These are phyloP conservation scores for Macrocybe sp. DNA, from an alignment of 1,284 basidiomycete genomes.

Conservation along the genomic window DNA sequence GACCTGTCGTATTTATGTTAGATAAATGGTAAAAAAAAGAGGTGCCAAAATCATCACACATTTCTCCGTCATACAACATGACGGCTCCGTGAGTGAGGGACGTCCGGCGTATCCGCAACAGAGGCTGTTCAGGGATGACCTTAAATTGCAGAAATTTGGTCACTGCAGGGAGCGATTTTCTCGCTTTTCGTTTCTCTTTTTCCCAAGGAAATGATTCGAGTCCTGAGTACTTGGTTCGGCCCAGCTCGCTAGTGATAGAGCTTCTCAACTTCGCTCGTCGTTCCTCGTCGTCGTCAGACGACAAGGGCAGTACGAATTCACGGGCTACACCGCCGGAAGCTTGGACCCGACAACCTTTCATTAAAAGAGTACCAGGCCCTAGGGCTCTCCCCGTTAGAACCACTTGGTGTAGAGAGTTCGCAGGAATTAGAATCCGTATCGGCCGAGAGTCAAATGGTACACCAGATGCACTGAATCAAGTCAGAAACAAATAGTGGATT, in stretches of 20 bases:
- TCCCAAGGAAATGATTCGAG: slow-evolving; percentile 63
- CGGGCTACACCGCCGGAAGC: slow-evolving; percentile 68
- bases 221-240: slow-evolving; percentile 66
- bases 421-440: slow-evolving; percentile 57
- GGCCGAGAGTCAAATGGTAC: slow-evolving; percentile 67
- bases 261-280: slow-evolving; percentile 51
- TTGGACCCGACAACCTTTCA: slow-evolving; percentile 78
- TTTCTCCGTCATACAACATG: slow-evolving; percentile 93
- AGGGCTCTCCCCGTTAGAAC: slow-evolving; percentile 67
- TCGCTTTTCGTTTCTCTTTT: slow-evolving; percentile 33
- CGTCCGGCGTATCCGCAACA: slow-evolving; percentile 81
- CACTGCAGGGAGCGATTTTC: slow-evolving; percentile 19
- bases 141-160: slow-evolving; percentile 64
- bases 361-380: slow-evolving; percentile 58
- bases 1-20: slow-evolving; percentile 45
- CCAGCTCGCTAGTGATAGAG: slow-evolving; percentile 57
- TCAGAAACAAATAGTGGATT: slow-evolving; percentile 4
- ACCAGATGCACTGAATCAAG: slow-evolving; percentile 67
- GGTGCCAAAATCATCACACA: slow-evolving; percentile 37
- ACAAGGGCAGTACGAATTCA: slow-evolving; percentile 75
- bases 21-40: not conserved
- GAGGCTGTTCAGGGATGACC: slow-evolving; percentile 83
- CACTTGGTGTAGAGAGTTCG: slow-evolving; percentile 71
- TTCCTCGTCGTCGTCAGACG: slow-evolving; percentile 70
- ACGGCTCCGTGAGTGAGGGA: slow-evolving; percentile 87